Conservation (phyloP, 805 yeast species). For the Nakazawaea peltata region DNA sequence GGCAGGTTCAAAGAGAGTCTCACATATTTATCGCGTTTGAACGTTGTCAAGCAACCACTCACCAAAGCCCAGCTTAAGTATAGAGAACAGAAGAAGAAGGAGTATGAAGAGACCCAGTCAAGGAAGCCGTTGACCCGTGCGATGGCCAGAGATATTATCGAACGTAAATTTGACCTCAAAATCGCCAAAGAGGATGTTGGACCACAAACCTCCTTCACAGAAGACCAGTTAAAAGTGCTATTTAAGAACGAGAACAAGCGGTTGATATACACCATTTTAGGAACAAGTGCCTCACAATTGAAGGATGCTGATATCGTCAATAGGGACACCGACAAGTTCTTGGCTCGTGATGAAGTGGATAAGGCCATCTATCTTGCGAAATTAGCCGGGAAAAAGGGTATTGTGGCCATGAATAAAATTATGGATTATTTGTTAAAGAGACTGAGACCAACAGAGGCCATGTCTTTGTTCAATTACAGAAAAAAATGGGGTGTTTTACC, state of each 20-base stretch:
- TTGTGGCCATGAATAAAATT: constrained; percentile 58
- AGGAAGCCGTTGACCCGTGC: constrained; percentile 16
- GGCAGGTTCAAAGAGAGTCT: constrained; percentile 6
- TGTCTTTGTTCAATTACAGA: constrained; percentile 43
- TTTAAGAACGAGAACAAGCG: constrained; percentile 26
- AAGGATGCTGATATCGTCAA: constrained; percentile 51
- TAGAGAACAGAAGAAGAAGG: constrained; percentile 6
- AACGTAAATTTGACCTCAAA: constrained; percentile 14
- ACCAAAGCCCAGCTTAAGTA: background rate
- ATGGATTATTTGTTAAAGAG: constrained; percentile 37
- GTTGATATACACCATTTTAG: constrained; percentile 46
- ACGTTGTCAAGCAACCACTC: constrained; percentile 3
- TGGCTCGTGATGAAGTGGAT: constrained; percentile 37
- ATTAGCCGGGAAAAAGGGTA: constrained; percentile 39
- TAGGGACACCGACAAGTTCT: constrained; percentile 42
- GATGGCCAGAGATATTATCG: constrained; percentile 20
- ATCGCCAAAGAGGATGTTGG: constrained; percentile 14
- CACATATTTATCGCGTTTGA: background rate
- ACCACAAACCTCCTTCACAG: constrained; percentile 17
- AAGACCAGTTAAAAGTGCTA: constrained; percentile 18
- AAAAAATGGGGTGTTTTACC: constrained; percentile 54
- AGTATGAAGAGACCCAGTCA: constrained; percentile 14
- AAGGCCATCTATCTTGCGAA: constrained; percentile 48
- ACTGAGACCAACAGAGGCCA: constrained; percentile 37
- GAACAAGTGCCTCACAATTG: constrained; percentile 49